Evolutionary conservation across 2,329 filamentous ascomycete species (phyloP).

Genomic region (Colletotrichum phormii): DNA sequence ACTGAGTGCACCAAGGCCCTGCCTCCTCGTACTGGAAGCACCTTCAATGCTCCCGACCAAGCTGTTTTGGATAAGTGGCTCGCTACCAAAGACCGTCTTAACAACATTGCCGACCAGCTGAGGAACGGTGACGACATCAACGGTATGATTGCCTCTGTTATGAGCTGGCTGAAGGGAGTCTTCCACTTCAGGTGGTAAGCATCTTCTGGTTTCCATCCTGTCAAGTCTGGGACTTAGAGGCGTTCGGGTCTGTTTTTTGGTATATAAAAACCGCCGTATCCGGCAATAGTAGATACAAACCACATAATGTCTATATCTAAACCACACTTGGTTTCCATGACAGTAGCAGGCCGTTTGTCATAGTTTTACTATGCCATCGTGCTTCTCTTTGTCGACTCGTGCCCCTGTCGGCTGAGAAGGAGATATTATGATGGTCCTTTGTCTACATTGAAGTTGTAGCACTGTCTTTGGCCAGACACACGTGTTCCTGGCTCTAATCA

Average conservation of each 20-base stretch:
- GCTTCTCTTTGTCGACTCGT: background rate
- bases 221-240: constrained; percentile 1
- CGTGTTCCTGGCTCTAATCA: too few species aligned
- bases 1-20: constrained; percentile 66
- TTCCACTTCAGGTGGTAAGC: background rate
- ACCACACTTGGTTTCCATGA: background rate
- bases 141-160: constrained; percentile 10
- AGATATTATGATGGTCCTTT: too few species aligned
- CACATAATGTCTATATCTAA: constrained; percentile 25
- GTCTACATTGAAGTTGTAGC: too few species aligned
- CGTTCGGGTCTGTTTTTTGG: constrained; percentile 1
- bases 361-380: background rate
- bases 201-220: background rate
- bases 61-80: constrained; percentile 30
- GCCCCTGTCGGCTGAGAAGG: too few species aligned
- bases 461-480: too few species aligned
- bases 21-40: constrained; percentile 44
- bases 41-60: constrained; percentile 38
- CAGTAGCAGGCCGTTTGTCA: background rate
- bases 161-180: constrained; percentile 28
- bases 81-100: constrained; percentile 51
- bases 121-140: constrained; percentile 19
- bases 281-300: constrained; percentile 21
- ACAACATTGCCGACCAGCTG: constrained; percentile 50
- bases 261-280: background rate